Evolutionary conservation across 805 yeast species (phyloP).

Genomic region (Candida xyloterini): DNA sequence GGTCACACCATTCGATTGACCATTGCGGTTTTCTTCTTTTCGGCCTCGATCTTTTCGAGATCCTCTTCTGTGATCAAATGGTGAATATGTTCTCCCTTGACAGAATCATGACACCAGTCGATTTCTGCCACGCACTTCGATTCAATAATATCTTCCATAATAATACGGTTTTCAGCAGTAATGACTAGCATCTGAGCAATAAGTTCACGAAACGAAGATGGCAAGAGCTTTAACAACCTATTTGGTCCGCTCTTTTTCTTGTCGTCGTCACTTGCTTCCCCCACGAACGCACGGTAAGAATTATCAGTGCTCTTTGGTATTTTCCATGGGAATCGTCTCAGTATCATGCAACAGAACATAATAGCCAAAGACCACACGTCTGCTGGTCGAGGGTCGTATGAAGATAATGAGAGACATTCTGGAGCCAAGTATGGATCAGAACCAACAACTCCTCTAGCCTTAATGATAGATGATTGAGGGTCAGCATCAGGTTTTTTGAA

Average conservation of each 20-base stretch:
- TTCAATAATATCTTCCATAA: constrained; percentile 51
- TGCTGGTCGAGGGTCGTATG: constrained; percentile 81
- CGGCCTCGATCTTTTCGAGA: constrained; percentile 40
- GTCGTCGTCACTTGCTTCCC: constrained; percentile 27
- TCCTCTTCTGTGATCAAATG: constrained; percentile 70
- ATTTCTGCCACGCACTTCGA: constrained; percentile 61
- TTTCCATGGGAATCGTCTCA: constrained; percentile 93
- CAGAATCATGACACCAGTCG: constrained; percentile 45
- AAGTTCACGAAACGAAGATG: constrained; percentile 58
- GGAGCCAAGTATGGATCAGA: constrained; percentile 96
- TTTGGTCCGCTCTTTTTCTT: constrained; percentile 55
- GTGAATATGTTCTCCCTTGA: constrained; percentile 51
- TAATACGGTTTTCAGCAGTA: constrained; percentile 54
- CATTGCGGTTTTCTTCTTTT: constrained; percentile 28
- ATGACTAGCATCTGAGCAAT: constrained; percentile 64
- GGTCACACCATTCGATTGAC: constrained; percentile 12
- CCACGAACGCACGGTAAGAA: constrained; percentile 66
- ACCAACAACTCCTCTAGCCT: constrained; percentile 86
- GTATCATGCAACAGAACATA: constrained; percentile 84
- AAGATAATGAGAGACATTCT: constrained; percentile 58
- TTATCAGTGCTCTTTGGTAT: constrained; percentile 77
- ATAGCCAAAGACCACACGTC: constrained; percentile 95
- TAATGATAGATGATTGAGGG: constrained; percentile 42
- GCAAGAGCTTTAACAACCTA: constrained; percentile 67
- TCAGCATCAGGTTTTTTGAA: constrained; percentile 39